Evolutionary conservation across 2,329 filamentous ascomycete species (phyloP), one percentile per base, ranked within the genome.

Genomic region (Sporothrix globosa): DNA sequence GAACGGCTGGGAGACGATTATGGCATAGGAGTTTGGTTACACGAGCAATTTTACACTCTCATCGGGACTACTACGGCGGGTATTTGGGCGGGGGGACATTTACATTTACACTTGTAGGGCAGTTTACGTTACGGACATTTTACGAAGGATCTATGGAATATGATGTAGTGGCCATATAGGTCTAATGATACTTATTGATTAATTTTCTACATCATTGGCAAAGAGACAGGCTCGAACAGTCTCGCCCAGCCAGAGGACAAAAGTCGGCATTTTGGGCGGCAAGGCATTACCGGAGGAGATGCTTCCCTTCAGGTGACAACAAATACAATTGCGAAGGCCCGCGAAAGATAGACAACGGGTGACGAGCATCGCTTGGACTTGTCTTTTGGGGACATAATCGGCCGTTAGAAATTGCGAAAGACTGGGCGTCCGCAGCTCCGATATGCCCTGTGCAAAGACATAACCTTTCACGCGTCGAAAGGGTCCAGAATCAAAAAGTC

Each of bases 1-100:
- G 75, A 85, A 84, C 71, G 82, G 83, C 10, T 86, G 84, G 83
- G 83, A 87, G 76, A 86, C 84, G 17, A 72, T 71, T 17, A 73
- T 75, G 73, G 74, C 73, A 14, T 63, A 63, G 58, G 54, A 24
- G n/a, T 46, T 46, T 39, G 56, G 34, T 24, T 60, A 11, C 41
- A 5, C 19, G 19, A 21, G 14, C 27, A 56, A 7, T 34, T 9
- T 7, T 3, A 30, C 34, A 34, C 7, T 14, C 13, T 56, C 27
- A 13, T 13, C 19, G 34, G 34, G 19, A 14, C 11, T 39, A 71
- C 41, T n/a, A 13, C 30, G 30, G n/a, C 6, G 9, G 34, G 21
- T 17, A 27, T 27, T 58, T 39, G 10, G 52, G 3, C 34, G 56
- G 39, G 11, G 41, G 19, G 19, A 7, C 58, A 39, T 27, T 63